Base-by-base conservation (phyloP, 768 basidiomycete species). In the Termitomyces sp. region DNA sequence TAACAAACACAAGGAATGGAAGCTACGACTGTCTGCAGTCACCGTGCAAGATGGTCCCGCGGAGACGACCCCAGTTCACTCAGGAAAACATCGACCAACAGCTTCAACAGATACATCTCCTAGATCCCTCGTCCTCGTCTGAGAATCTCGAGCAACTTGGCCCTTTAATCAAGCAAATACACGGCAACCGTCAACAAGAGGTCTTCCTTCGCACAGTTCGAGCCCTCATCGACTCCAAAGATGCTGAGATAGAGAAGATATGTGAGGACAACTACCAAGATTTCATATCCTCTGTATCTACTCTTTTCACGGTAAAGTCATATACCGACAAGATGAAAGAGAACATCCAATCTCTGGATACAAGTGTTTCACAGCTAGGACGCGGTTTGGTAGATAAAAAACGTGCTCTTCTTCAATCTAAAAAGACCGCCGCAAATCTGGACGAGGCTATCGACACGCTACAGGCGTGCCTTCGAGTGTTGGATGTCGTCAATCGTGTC, bases 251-350 rank as follows among this genome's bases (percentile, higher is more conserved):
- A 71, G 93, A 98, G 75, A 86, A 84, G 60, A 95, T 98, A 71
- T 98, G 97, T 75, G 84, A 87, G 58, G 91, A 94, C 65, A 98
- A 98, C 72, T 98, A 98, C 68, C 93, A 95, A 74, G 96, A 98
- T 74, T 99, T 99, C 67, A 95, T 98, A 36, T 88, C 89, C 32
- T 97, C 95, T 20, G 95, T 98, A 16, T 93, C 94, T n/a, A 98
- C 95, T 3, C 80, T 99, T 62, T 89, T 98, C 73, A 89, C 89
- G 50, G 93, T 99, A 70, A 89, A 98, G 72, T 93, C 95, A 20
- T 98, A 97, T 68, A 98, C 97, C 40, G 92, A 89, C 65, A 93
- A 89, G 72, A 86, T 99, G 67, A 88, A 92, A 67, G 88, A 96
- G 67, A 91, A 88, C 68, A 97, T 98, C 62, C 83, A 85, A n/a